Percentiles rank a stretch among this genome's conserved stretches.
Conservation (phyloP, 2,329 filamentous ascomycete genomes). For the Drechslerella coelobrocha region DNA sequence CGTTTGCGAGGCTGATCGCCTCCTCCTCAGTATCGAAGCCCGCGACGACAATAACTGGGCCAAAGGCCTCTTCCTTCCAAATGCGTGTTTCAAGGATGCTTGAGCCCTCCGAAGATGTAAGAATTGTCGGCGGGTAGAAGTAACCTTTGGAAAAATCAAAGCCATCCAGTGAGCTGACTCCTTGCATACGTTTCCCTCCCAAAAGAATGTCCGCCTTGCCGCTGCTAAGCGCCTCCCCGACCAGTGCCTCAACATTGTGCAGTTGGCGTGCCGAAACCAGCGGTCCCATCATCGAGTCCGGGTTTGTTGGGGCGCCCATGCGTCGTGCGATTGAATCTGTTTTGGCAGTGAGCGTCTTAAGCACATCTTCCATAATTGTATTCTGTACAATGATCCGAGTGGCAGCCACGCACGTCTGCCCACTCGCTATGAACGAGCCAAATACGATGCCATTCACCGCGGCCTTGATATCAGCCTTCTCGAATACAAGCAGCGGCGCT, state of each 20-base stretch:
- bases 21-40: conserved; percentile 62
- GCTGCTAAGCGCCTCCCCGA: conserved; percentile 56
- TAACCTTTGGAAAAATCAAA: conserved; percentile 64
- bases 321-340: conserved; percentile 64
- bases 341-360: conserved; percentile 59
- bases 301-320: conserved; percentile 67
- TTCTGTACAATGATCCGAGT: conserved; percentile 64
- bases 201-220: conserved; percentile 60
- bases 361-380: conserved; percentile 58
- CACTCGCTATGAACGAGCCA: conserved; percentile 62
- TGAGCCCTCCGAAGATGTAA: conserved; percentile 54
- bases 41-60: conserved; percentile 63
- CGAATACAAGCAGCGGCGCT: conserved; percentile 78
- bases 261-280: conserved; percentile 66
- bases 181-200: conserved; percentile 63
- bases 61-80: conserved; percentile 63
- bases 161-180: conserved; percentile 62
- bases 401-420: conserved; percentile 66
- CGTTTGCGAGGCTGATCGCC: conserved; percentile 62
- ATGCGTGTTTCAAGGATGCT: conserved; percentile 58
- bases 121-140: conserved; percentile 62
- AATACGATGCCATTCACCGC: conserved; percentile 70
- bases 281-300: conserved; percentile 69
- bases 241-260: conserved; percentile 57
- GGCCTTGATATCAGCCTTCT: conserved; percentile 76